Evolutionary conservation across 495 filamentous ascomycete species (phyloP).

Genomic region (Penicillium subrubescens): DNA sequence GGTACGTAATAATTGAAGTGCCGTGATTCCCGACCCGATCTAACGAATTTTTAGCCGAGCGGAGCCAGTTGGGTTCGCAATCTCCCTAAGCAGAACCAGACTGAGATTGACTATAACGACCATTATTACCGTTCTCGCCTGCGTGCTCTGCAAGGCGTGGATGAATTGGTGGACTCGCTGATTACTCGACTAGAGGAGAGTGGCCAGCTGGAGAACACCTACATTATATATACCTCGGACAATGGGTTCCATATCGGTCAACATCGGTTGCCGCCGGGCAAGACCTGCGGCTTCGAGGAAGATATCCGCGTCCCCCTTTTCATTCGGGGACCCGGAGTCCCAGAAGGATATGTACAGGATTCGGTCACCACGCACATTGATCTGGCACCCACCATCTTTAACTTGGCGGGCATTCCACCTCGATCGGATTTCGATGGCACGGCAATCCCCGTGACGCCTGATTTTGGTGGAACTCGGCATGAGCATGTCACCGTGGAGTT

Average conservation of each 20-base stretch:
- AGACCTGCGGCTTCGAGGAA: constrained; percentile 71
- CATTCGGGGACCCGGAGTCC: constrained; percentile 61
- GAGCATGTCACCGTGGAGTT: constrained; percentile 70
- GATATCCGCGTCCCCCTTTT: constrained; percentile 72
- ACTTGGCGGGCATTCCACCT: constrained; percentile 47
- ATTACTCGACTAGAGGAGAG: constrained; percentile 53
- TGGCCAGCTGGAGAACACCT: constrained; percentile 65
- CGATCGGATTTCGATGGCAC: constrained; percentile 62
- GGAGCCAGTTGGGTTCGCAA: constrained; percentile 64
- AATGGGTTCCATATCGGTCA: constrained; percentile 79
- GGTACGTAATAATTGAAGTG: constrained; percentile 35
- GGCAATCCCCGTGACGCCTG: constrained; percentile 50
- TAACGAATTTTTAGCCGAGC: constrained; percentile 56
- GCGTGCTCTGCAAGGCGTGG: constrained; percentile 65
- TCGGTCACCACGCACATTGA: constrained; percentile 70
- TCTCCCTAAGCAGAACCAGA: constrained; percentile 53
- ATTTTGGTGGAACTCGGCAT: constrained; percentile 44
- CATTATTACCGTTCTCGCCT: constrained; percentile 67
- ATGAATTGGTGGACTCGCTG: constrained; percentile 66
- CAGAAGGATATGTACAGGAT: constrained; percentile 44
- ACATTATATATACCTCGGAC: constrained; percentile 71
- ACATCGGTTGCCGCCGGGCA: constrained; percentile 71
- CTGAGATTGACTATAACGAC: constrained; percentile 65
- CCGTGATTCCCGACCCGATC: constrained; percentile 50
- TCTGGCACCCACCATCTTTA: constrained; percentile 65